Evolutionary conservation across 2,329 filamentous ascomycete genomes (phyloP).

Genomic region (Colletotrichum agaves): DNA sequence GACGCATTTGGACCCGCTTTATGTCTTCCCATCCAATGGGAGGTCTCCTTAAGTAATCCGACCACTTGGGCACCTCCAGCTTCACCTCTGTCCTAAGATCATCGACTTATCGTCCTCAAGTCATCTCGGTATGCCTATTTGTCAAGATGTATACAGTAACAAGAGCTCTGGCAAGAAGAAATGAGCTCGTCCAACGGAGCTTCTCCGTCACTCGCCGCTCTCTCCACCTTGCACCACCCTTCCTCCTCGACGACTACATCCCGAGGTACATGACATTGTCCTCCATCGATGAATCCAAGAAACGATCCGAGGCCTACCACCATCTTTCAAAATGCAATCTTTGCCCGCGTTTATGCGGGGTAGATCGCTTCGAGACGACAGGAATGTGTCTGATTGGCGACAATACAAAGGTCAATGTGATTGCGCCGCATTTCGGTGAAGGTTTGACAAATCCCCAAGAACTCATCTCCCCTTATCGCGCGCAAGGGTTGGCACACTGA

Average conservation of each 20-base stretch:
- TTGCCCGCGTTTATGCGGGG: constrained; percentile 79
- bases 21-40: background rate
- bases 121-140: background rate
- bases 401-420: constrained; percentile 82
- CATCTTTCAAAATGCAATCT: constrained; percentile 84
- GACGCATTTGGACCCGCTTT: background rate
- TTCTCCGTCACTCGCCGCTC: constrained; percentile 28
- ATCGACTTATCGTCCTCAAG: background rate
- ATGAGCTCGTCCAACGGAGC: background rate
- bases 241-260: constrained; percentile 78
- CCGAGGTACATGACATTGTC: constrained; percentile 78
- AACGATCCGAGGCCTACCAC: constrained; percentile 77
- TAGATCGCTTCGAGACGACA: constrained; percentile 83
- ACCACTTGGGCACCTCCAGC: background rate
- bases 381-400: constrained; percentile 83
- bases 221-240: constrained; percentile 70
- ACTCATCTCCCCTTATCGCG: background rate
- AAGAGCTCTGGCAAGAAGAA: background rate
- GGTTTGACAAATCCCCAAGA: constrained; percentile 51
- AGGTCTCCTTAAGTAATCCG: constrained; percentile 21
- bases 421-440: constrained; percentile 88
- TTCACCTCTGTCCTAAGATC: constrained; percentile 15
- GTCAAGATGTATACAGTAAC: constrained; percentile 15
- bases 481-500: constrained; percentile 24
- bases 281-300: constrained; percentile 75